A percentile compares a stretch with the other conserved stretches of the same genome.
Conservation (phyloP, 2,329 filamentous ascomycete species). For the Colletotrichum gigasporum region DNA sequence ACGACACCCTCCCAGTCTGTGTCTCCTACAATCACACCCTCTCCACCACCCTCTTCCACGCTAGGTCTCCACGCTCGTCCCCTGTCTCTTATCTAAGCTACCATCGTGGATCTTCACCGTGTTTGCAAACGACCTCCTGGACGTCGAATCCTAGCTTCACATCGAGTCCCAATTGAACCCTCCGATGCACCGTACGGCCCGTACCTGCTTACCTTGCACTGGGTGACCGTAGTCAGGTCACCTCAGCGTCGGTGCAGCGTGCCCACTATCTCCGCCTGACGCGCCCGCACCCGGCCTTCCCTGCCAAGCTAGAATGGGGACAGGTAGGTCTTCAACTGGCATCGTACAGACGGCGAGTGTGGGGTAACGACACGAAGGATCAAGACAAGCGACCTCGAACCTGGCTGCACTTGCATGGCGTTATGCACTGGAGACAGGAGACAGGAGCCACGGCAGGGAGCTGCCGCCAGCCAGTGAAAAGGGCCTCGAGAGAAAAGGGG, state of each 20-base stretch:
- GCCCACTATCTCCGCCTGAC: neutral
- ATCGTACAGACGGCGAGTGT: neutral
- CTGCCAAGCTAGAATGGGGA: neutral
- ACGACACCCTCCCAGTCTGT: neutral
- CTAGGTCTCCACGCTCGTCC: neutral
- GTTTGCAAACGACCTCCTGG: neutral
- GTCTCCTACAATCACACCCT: constrained; percentile 16
- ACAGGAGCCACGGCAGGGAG: neutral
- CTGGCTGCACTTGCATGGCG: constrained; percentile 3
- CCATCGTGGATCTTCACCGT: constrained; percentile 4
- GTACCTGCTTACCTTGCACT: neutral
- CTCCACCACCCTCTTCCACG: neutral
- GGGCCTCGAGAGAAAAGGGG: neutral
- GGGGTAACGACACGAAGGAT: constrained; percentile 20
- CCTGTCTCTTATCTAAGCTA: constrained; percentile 11
- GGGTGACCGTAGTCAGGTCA: no score
- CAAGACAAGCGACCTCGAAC: constrained; percentile 3
- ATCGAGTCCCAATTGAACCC: neutral
- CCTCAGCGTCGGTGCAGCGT: neutral
- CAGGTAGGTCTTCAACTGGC: neutral
- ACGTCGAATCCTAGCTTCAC: neutral
- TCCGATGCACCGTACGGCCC: neutral
- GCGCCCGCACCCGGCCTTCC: neutral
- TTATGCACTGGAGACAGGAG: neutral
- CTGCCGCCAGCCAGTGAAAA: neutral